Evolutionary conservation across 805 yeast species (phyloP).

Genomic region (Wickerhamomyces rabaulensis): DNA sequence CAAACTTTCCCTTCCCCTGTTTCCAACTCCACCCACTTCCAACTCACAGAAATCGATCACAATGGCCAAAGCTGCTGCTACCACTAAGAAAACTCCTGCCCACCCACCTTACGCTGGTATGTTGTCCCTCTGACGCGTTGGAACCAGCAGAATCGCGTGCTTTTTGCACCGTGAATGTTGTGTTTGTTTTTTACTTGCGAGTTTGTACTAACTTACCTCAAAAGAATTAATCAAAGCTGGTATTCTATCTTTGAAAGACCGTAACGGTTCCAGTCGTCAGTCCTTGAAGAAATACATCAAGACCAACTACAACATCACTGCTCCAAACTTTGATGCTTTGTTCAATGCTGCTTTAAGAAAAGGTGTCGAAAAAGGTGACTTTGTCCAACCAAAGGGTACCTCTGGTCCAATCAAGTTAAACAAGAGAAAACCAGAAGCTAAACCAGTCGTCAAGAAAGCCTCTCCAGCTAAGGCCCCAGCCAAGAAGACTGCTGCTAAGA

Average conservation of each 20-base stretch:
- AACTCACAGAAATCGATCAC: constrained; percentile 1
- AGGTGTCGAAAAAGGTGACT: constrained; percentile 74
- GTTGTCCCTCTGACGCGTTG: constrained; percentile 3
- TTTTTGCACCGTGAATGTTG: not conserved
- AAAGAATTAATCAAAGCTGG: constrained; percentile 45
- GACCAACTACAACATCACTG: constrained; percentile 51
- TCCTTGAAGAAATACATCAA: constrained; percentile 81
- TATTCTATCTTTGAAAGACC: constrained; percentile 63
- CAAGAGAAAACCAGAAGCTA: constrained; percentile 24
- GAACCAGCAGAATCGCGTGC: not conserved
- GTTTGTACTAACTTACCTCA: not conserved
- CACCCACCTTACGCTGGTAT: constrained; percentile 25
- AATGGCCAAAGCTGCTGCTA: constrained; percentile 21
- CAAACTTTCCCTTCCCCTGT: not conserved
- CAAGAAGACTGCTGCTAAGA: constrained; percentile 22
- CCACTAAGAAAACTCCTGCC: constrained; percentile 21
- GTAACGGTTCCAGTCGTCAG: constrained; percentile 82
- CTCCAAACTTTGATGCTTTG: constrained; percentile 66
- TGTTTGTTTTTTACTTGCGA: not conserved
- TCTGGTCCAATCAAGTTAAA: constrained; percentile 75
- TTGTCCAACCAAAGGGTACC: constrained; percentile 84
- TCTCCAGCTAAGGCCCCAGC: constrained; percentile 25
- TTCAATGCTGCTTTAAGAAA: constrained; percentile 75
- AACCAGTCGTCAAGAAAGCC: constrained; percentile 19
- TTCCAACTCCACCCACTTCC: constrained; percentile 5